Evolutionary conservation across 2,329 filamentous ascomycete genomes (phyloP).

Genomic region (Cercospora zeae-maydis): DNA sequence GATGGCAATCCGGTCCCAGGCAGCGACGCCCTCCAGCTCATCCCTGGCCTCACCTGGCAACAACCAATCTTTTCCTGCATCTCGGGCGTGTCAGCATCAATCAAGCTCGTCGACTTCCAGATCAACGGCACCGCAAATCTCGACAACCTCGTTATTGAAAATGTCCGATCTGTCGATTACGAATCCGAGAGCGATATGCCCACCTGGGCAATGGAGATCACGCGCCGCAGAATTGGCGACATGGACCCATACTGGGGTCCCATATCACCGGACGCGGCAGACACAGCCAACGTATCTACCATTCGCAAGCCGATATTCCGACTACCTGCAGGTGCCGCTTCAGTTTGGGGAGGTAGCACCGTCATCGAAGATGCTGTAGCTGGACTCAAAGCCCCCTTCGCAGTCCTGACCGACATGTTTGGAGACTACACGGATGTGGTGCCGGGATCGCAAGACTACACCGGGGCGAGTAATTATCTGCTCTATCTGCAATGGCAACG

Average conservation of each 20-base stretch:
- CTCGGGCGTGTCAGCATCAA: conserved; percentile 1
- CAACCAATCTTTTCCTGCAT: conserved; percentile 13
- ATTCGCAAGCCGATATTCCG: not conserved
- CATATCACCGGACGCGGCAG: not conserved
- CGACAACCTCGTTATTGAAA: conserved; percentile 13
- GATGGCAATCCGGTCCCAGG: not conserved
- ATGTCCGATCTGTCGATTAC: not conserved
- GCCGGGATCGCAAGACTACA: conserved; percentile 3
- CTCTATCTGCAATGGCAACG: conserved; percentile 10
- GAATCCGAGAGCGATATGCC: not conserved
- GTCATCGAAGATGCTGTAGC: conserved; percentile 4
- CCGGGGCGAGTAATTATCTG: conserved; percentile 11
- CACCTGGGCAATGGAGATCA: conserved; percentile 10
- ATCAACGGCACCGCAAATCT: conserved; percentile 17
- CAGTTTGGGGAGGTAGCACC: not conserved
- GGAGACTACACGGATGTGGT: not conserved
- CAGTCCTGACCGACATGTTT: not conserved
- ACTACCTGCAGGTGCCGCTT: conserved; percentile 2
- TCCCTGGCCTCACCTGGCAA: conserved; percentile 4
- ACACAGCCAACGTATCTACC: not conserved
- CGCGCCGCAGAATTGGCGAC: not conserved
- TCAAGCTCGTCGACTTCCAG: conserved; percentile 16
- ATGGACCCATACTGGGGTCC: conserved; percentile 11
- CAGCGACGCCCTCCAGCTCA: not conserved
- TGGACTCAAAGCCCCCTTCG: conserved; percentile 5